These are phyloP conservation scores for Pseudozyma flocculosa DNA, from an alignment of 1,284 basidiomycete genomes.

Conservation along the genomic window DNA sequence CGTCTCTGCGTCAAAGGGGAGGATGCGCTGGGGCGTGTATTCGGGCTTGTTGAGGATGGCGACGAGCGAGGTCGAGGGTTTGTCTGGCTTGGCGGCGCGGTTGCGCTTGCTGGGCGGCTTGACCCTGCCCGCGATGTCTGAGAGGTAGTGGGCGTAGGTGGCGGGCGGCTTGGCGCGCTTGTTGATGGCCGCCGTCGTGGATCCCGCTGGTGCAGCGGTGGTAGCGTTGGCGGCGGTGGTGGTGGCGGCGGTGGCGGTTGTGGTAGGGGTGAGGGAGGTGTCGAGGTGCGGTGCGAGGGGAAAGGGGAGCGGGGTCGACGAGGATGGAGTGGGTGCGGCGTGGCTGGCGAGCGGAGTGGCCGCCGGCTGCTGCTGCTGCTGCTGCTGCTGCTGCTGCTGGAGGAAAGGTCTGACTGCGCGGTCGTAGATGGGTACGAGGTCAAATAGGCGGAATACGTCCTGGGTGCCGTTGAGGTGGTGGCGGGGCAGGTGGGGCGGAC, in stretches of 20 bases:
- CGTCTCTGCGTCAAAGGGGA: slow-evolving; percentile 29
- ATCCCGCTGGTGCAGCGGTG: slow-evolving; percentile 14
- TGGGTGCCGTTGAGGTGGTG: slow-evolving; percentile 44
- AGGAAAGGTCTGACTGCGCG: slow-evolving; percentile 42
- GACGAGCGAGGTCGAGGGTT: slow-evolving; percentile 9
- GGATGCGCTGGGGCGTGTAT: slow-evolving; percentile 33
- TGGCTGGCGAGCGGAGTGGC: too few relatives aligned
- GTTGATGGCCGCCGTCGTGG: slow-evolving; percentile 2
- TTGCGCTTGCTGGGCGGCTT: slow-evolving; percentile 17
- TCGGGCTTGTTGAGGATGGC: slow-evolving; percentile 37
- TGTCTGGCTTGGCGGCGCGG: slow-evolving; percentile 14
- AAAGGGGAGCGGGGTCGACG: neutral
- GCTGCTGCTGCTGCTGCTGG: too few relatives aligned
- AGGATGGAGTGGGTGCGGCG: too few relatives aligned
- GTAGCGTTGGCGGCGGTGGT: too few relatives aligned
- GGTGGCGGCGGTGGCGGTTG: too few relatives aligned
- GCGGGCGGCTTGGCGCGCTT: slow-evolving; percentile 25
- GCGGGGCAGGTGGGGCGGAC: slow-evolving; percentile 15
- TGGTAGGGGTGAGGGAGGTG: slow-evolving; percentile 7
- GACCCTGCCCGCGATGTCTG: slow-evolving; percentile 28
- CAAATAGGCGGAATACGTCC: slow-evolving; percentile 41
- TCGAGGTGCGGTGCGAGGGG: slow-evolving; percentile 9
- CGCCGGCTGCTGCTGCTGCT: too few relatives aligned
- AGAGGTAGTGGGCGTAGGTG: slow-evolving; percentile 36
- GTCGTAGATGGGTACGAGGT: slow-evolving; percentile 45